These are phyloP conservation scores for Hirschioporus abietinus DNA, from an alignment of 768 basidiomycete species.

Conservation along the genomic window DNA sequence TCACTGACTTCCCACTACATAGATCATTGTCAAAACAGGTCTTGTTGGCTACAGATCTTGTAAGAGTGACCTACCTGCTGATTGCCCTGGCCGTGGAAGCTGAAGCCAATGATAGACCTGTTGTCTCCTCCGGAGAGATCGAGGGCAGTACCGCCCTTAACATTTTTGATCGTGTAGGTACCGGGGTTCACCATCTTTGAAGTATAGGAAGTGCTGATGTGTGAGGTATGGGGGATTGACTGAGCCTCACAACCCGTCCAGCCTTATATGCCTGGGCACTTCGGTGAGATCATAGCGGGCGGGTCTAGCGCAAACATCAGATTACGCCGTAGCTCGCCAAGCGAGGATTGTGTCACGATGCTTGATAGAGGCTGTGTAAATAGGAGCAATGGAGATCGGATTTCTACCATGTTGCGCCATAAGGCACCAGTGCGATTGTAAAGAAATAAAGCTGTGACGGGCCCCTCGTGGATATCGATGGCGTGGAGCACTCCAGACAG, in stretches of 20 bases:
- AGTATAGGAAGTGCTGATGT: background rate
- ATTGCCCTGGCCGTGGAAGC: slow-evolving; percentile 37
- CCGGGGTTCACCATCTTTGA: background rate
- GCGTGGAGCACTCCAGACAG: background rate
- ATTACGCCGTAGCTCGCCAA: background rate
- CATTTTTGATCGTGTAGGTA: slow-evolving; percentile 45
- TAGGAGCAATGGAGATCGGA: background rate
- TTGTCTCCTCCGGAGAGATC: slow-evolving; percentile 54
- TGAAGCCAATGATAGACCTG: slow-evolving; percentile 44
- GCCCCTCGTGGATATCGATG: background rate
- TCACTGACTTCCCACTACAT: slow-evolving; percentile 42
- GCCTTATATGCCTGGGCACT: background rate
- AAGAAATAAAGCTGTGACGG: background rate
- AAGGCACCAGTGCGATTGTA: too few relatives aligned
- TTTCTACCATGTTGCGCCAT: background rate
- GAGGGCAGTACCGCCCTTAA: slow-evolving; percentile 43
- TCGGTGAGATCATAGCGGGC: background rate
- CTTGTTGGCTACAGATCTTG: background rate
- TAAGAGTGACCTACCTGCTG: slow-evolving; percentile 33
- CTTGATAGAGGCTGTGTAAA: background rate
- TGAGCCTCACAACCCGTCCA: background rate
- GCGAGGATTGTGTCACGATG: background rate
- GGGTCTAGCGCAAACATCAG: too few relatives aligned
- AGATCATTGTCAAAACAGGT: background rate
- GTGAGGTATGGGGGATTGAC: background rate